phyloP scores from a whole-genome alignment of 2,329 filamentous ascomycete species.

The Claviceps sp. region DNA sequence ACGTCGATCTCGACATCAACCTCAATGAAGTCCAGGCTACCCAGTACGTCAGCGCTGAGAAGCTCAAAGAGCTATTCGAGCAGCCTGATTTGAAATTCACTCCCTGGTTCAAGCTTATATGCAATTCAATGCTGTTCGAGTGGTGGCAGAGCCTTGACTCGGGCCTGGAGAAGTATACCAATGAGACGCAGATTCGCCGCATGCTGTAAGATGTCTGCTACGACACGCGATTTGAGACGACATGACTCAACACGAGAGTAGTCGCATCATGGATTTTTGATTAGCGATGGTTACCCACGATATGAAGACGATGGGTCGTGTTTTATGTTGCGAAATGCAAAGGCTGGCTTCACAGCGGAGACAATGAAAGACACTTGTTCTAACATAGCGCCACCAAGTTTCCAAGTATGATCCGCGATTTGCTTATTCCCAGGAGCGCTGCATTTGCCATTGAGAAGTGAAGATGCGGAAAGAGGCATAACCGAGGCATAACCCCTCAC shows the following conservation, averaged over 20 bases:
- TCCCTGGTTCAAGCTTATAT: constrained; percentile 99
- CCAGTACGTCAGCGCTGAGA: constrained; percentile 68
- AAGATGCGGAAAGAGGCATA: not conserved
- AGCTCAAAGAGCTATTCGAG: constrained; percentile 74
- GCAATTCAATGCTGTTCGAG: constrained; percentile 91
- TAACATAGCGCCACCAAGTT: not conserved
- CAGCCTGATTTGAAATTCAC: constrained; percentile 77
- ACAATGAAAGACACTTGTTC: not conserved
- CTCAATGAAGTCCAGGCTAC: constrained; percentile 80
- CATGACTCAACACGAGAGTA: not conserved
- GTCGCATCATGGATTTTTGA: not conserved
- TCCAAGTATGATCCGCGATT: not conserved
- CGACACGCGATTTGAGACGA: not conserved
- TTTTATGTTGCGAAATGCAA: not conserved
- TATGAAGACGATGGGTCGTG: not conserved
- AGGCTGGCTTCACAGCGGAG: not conserved
- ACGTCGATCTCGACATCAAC: constrained; percentile 72
- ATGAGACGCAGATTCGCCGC: constrained; percentile 75
- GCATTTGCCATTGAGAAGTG: not conserved
- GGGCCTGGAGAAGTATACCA: constrained; percentile 71
- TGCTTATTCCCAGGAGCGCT: not conserved
- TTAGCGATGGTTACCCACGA: not conserved
- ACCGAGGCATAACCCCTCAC: not conserved
- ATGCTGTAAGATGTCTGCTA: constrained; percentile 37
- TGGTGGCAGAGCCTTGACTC: constrained; percentile 86